These are phyloP conservation scores for Paracamarosporium sp. DNA, from an alignment of 2,329 filamentous ascomycete species.

Conservation along the genomic window DNA sequence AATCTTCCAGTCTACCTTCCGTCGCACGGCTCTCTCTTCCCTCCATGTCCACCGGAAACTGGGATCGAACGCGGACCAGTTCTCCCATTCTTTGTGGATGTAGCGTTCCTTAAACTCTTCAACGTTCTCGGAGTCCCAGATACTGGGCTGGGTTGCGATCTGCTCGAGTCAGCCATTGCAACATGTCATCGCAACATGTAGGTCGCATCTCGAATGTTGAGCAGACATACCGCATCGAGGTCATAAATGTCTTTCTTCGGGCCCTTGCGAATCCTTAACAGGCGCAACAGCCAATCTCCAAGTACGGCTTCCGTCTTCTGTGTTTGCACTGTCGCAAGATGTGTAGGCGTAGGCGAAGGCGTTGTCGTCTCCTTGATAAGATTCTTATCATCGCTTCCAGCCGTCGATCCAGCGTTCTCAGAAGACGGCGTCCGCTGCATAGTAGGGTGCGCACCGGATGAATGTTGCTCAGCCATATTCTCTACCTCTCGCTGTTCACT, in stretches of 20 bases:
- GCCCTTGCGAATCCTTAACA: slow-evolving; percentile 11
- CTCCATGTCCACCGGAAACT: slow-evolving; percentile 58
- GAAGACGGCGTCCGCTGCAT: slow-evolving; percentile 3
- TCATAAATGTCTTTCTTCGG: slow-evolving; percentile 9
- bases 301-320: slow-evolving; percentile 12
- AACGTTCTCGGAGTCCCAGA: slow-evolving; percentile 11
- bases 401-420: slow-evolving; percentile 8
- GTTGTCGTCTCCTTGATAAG: slow-evolving; percentile 9
- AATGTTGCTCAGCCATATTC: not conserved
- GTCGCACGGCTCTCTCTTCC: slow-evolving; percentile 54
- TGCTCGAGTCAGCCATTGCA: not conserved
- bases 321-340: slow-evolving; percentile 12
- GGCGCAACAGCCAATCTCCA: slow-evolving; percentile 13
- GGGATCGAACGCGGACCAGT: slow-evolving; percentile 63
- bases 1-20: slow-evolving; percentile 18
- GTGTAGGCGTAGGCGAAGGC: slow-evolving; percentile 6
- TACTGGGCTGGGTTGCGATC: slow-evolving; percentile 18
- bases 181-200: not conserved
- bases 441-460: not conserved
- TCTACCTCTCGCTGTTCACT: not conserved
- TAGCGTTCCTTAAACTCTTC: slow-evolving; percentile 12
- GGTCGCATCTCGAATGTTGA: too few species aligned
- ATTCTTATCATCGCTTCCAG: slow-evolving; percentile 8
- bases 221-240: slow-evolving; percentile 11
- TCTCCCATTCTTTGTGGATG: slow-evolving; percentile 55